Base-by-base conservation (phyloP, 2,329 filamentous ascomycete species). In the Sordariomycetes sp. region DNA sequence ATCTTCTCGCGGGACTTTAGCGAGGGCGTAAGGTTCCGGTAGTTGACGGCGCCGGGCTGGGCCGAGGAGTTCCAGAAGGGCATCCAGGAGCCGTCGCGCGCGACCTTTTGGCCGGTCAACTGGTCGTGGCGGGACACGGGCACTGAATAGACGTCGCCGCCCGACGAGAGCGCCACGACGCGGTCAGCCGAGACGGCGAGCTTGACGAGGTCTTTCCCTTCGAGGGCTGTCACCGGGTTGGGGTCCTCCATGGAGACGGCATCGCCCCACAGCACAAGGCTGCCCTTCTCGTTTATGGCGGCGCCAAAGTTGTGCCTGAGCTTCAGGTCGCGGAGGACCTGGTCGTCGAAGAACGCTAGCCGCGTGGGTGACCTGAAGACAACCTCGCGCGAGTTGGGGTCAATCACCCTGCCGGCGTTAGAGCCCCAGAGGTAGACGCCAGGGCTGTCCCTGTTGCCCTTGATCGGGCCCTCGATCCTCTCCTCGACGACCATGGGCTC, bases 351-450 rank as follows among this genome's bases (percentile, higher is more conserved):
- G 69, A 85, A 94, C 0, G 79, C 63, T 65, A 97, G 83, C 59
- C 90, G 80, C 59, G 86, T 77, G 15, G 94, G 91, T 1, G 80
- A 83, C 72, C 95, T 96, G 68, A 97, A 77, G 61, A 85, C 80
- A 34, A 75, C 74, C 57, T 96, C 90, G 55, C 86, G 79, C 10
- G 87, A 92, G 61, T 87, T 84, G 1, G 91, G 90, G 50, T 91
- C 90, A 42, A 88, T 89, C n/a, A 96, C 91, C 63, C 80, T 81
- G 60, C 90, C 89, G 17, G 76, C 75, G 65, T 99, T 99, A 20
- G 87, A 90, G 0, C 94, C 94, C 92, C 94, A 99, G 5, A 87
- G 84, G 70, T 95, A 97, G 0, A 97, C 87, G 1, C 91, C 94
- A 0, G 94, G 92, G 60, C 88, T 85, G 70, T 83, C 81, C 78